Conservation (phyloP, 2,329 filamentous ascomycete genomes). For the Fusarium sp. region DNA sequence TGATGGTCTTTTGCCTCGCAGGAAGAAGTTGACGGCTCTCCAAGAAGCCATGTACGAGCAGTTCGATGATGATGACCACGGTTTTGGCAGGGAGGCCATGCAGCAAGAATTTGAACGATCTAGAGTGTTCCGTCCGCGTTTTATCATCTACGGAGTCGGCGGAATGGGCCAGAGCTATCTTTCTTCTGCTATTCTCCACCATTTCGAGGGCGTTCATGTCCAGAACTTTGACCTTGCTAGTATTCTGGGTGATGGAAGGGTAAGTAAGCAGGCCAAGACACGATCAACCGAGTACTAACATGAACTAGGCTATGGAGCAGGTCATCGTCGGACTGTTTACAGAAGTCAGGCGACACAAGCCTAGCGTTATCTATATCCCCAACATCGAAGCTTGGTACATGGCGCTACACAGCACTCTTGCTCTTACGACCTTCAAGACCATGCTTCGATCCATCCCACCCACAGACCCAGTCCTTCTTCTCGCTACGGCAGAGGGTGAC, state of each 20-base stretch:
- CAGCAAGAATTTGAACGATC: slow-evolving; percentile 84
- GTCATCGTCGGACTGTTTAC: slow-evolving; percentile 90
- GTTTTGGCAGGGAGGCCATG: slow-evolving; percentile 83
- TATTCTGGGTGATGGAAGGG: slow-evolving; percentile 82
- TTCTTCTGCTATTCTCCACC: slow-evolving; percentile 83
- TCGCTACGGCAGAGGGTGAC: slow-evolving; percentile 82
- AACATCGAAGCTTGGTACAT: slow-evolving; percentile 88
- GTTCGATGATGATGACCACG: slow-evolving; percentile 80
- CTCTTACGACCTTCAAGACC: slow-evolving; percentile 82
- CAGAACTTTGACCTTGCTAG: slow-evolving; percentile 93
- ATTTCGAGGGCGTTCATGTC: slow-evolving; percentile 93
- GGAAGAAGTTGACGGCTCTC: slow-evolving; percentile 86
- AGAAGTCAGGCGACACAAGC: slow-evolving; percentile 93
- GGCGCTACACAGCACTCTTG: slow-evolving; percentile 67
- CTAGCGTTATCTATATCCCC: slow-evolving; percentile 94
- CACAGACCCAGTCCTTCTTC: slow-evolving; percentile 86
- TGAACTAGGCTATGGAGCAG: slow-evolving; percentile 75
- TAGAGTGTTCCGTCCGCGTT: slow-evolving; percentile 85
- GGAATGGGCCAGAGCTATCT: slow-evolving; percentile 97
- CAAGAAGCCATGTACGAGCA: slow-evolving; percentile 94
- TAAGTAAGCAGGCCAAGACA: slow-evolving; percentile 51
- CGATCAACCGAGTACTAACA: slow-evolving; percentile 33
- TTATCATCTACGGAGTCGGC: slow-evolving; percentile 80
- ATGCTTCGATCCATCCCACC: slow-evolving; percentile 85
- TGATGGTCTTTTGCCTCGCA: slow-evolving; percentile 80